Evolutionary conservation across 352 stramenopile species (phyloP).

Genomic region (Globisporangium viniferum): DNA sequence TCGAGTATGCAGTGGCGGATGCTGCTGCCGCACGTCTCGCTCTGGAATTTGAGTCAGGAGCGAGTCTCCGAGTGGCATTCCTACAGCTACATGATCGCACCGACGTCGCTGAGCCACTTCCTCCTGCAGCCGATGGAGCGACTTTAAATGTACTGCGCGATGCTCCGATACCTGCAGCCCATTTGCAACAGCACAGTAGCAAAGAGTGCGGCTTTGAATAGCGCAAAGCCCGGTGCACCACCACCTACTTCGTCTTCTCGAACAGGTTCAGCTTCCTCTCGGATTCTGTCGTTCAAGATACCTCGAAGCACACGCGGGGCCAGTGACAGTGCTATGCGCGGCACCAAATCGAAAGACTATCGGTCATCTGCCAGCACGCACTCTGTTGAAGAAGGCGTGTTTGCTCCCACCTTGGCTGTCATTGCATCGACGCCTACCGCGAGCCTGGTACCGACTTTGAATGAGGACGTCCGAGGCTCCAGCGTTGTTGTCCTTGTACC

Average conservation of each 20-base stretch:
- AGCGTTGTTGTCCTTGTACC: not conserved
- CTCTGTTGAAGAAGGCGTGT: not conserved
- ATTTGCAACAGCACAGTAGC: not conserved
- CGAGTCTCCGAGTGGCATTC: slow-evolving; percentile 17
- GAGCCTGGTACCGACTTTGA: not conserved
- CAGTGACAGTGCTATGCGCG: not conserved
- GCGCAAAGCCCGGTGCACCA: not conserved
- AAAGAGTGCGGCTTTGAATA: not conserved
- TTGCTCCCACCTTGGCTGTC: not conserved
- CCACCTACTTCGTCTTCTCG: not conserved
- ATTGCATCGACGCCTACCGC: not conserved
- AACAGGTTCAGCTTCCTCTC: not conserved
- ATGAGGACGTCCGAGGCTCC: not conserved
- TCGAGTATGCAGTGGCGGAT: not conserved
- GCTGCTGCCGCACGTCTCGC: slow-evolving; percentile 2
- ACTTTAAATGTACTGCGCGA: slow-evolving; percentile 22
- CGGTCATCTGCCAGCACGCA: not conserved
- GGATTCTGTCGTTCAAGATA: not conserved
- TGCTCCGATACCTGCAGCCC: slow-evolving; percentile 15
- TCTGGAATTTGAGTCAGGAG: not conserved
- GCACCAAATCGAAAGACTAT: not conserved
- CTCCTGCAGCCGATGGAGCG: slow-evolving; percentile 32
- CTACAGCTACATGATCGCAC: slow-evolving; percentile 17
- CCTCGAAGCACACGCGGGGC: not conserved
- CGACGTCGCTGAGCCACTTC: slow-evolving; percentile 33